A percentile compares a stretch with the other conserved stretches of the same genome.
Conservation (phyloP, 2,329 filamentous ascomycete genomes). For the Ophiostoma ips region DNA sequence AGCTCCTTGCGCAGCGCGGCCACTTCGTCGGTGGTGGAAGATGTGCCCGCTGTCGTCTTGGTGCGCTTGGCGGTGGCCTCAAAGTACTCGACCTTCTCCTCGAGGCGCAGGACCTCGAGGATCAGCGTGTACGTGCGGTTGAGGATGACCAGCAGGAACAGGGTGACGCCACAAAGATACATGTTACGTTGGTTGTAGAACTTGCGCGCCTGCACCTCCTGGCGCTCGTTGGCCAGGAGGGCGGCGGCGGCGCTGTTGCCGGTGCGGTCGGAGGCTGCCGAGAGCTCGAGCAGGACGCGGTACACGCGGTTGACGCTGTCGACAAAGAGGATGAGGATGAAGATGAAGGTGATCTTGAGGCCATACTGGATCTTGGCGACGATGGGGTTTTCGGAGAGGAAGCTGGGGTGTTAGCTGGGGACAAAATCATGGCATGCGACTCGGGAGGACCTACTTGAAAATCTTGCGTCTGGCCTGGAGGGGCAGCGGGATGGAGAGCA, state of each 20-base stretch:
- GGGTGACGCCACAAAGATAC: conserved; percentile 98
- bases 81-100: conserved; percentile 77
- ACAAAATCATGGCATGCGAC: too few species aligned
- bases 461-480: conserved; percentile 75
- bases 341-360: conserved; percentile 97
- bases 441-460: conserved; percentile 44
- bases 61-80: conserved; percentile 52
- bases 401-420: conserved; percentile 34
- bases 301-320: conserved; percentile 95
- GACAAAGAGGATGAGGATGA: conserved; percentile 95
- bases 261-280: conserved; percentile 48
- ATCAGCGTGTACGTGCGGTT: conserved; percentile 99
- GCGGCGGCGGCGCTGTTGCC: conserved; percentile 44
- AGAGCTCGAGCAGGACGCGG: conserved; percentile 82
- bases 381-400: conserved; percentile 77
- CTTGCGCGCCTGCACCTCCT: conserved; percentile 98
- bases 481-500: conserved; percentile 74
- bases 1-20: conserved; percentile 61
- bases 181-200: conserved; percentile 99
- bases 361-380: conserved; percentile 94
- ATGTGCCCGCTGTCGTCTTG: conserved; percentile 40
- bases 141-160: conserved; percentile 95
- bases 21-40: conserved; percentile 61
- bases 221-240: conserved; percentile 80
- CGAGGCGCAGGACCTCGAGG: conserved; percentile 75